phyloP scores from a whole-genome alignment of 495 filamentous ascomycete species.

The Thozetella sp. region DNA sequence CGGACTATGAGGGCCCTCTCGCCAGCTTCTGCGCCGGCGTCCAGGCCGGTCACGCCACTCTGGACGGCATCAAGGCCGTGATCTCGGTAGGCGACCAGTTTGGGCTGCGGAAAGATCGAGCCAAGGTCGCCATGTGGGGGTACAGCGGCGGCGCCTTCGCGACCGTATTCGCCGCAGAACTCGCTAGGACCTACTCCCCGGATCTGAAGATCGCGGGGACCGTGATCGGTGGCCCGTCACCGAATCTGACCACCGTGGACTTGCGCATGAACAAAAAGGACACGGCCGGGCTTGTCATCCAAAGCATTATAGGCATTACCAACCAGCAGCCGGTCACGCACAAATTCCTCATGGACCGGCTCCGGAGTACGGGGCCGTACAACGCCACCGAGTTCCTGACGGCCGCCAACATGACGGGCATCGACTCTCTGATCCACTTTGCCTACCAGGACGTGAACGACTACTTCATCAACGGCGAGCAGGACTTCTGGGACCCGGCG shows the following conservation, averaged over 20 bases:
- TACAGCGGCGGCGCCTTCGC: conserved; percentile 62
- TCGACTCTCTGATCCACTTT: conserved; percentile 26
- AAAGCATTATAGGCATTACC: conserved; percentile 23
- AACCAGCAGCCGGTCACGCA: conserved; percentile 19
- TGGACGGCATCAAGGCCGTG: conserved; percentile 49
- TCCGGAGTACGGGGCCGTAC: conserved; percentile 21
- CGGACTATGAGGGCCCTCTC: conserved; percentile 48
- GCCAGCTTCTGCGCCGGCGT: conserved; percentile 43
- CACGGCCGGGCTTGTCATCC: conserved; percentile 20
- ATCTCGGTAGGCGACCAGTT: conserved; percentile 17
- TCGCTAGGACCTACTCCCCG: conserved; percentile 54
- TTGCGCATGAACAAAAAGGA: conserved; percentile 16
- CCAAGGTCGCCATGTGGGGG: conserved; percentile 47
- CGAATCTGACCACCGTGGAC: conserved; percentile 30
- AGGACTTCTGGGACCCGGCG: conserved; percentile 22
- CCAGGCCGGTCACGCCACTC: conserved; percentile 43
- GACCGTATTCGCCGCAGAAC: conserved; percentile 52
- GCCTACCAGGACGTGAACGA: conserved; percentile 31
- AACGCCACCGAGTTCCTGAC: conserved; percentile 31
- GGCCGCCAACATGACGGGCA: conserved; percentile 19
- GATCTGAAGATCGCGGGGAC: conserved; percentile 51
- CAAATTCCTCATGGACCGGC: conserved; percentile 10
- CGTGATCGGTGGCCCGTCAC: conserved; percentile 46
- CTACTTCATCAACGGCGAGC: conserved; percentile 34
- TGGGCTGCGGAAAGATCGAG: conserved; percentile 8